Evolutionary conservation across 1,139 yeast species (phyloP), one percentile per base, ranked within the genome.

Genomic region (Suhomyces bribrorum): DNA sequence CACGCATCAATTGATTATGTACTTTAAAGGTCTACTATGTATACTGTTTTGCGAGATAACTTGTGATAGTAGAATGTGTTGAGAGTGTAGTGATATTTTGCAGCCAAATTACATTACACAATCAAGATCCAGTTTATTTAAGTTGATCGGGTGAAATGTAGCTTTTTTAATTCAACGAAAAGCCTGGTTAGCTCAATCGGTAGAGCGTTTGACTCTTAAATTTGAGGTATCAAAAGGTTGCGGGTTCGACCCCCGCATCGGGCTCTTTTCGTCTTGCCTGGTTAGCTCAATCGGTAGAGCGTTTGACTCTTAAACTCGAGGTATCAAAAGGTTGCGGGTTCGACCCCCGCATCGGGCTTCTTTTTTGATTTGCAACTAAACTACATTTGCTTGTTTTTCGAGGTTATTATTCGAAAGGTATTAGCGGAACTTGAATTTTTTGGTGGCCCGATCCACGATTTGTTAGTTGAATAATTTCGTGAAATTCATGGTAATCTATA

Each of bases 181-280:
- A 9, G 47, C 47, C 45, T 43, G 47, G 47, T 42, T 44, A 41
- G 45, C 46, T 45, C 46, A 42, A 42, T 42, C 48, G 46, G 46
- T 44, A 42, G 46, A 27, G 36, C 43, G 31, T 53, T 54, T 37
- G 52, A 43, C 48, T 44, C 47, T 44, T 44, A 44, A 8, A 24
- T 20, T 2, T 3, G 28, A 30, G 48, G 36, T 24, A 61, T 66
- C 71, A 64, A 64, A 66, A 66, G 72, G 72, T 62, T 65, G 69
- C 72, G 71, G 71, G 72, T 66, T 66, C 71, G 72, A 66, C 66
- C 70, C 72, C 72, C 72, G 72, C 70, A 64, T 66, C 58, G 72
- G 70, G 71, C 69, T 64, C 30, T 14, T 5, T 4, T 20, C 11
- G 5, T n/a, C 5, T 20, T 20, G 47, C 47, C 45, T 43, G 47